Evolutionary conservation across 2,329 filamentous ascomycete species (phyloP), one percentile per base, ranked within the genome.

Genomic region (Penicillium sp.): DNA sequence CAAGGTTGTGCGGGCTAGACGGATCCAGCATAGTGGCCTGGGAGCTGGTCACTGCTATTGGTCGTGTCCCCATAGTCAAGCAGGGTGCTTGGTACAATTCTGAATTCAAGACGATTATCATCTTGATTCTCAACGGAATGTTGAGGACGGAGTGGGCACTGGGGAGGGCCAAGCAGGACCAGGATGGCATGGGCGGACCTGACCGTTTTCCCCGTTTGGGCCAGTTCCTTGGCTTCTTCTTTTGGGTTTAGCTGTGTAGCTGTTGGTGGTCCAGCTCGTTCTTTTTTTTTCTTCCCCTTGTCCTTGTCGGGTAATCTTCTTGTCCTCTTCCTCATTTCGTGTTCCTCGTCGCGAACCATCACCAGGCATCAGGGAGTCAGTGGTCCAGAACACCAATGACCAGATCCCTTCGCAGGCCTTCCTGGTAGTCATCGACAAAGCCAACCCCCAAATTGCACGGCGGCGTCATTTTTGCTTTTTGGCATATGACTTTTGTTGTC

Each of bases 401-500:
- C 43, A 46, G 24, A n/a, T 27, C 43, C 43, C 24, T 27, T 7
- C 43, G 43, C 43, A 31, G 13, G 24, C 43, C 16, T 31, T 46
- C 43, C 24, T 11, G 19, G 43, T 31, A 46, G 22, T 46, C 43
- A 46, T 46, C 43, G 43, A 46, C 43, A 9, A 46, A 9, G 43
- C 27, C 22, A 22, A 16, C 16, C 9, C 43, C 24, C 43, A 46
- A 46, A 31, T 16, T 22, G 24, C 27, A 46, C 43, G 43, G 14
- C 43, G 43, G 43, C 43, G 24, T 46, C 43, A 31, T 46, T 46
- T 46, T 46, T 46, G 43, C 43, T 46, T 46, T 46, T 46, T 46
- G 43, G 43, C 43, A 31, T 31, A 46, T 24, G 43, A 46, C 24
- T 46, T 18, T 46, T 18, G 33, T 39, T 37, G 18, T 19, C 41